Evolutionary conservation across 345 rosid genomes (phyloP), one percentile per base, ranked within the genome.

Genomic region (Euphorbia lathyris): DNA sequence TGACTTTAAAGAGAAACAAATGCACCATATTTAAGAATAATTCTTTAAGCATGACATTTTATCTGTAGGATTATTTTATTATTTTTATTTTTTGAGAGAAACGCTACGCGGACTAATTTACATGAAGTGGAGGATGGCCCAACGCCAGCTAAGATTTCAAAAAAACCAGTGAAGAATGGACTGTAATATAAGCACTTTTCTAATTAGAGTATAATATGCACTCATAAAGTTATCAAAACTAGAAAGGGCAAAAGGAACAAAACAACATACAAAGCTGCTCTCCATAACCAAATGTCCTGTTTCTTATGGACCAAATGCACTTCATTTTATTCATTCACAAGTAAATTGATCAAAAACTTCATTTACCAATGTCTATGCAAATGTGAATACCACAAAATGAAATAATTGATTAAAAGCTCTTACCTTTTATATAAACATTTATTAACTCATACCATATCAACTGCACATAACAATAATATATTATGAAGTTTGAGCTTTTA

Each of bases 401-500:
- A 55, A 17, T 9, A 47, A 25, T 58, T 26, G 45, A 47, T 53
- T 30, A 9, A 58, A 73, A 68, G 51, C 57, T 64, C 71, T 51
- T 9, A 20, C 69, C 25, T 53, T 36, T 57, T 12, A 51, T 73
- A 74, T 65, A 64, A 55, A 71, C 62, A 68, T 66, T 74, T 68
- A 72, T 67, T 42, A 76, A 77, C 71, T 76, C 70, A 77, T 47
- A n/a, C n/a, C n/a, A 78, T 76, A 69, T 77, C 70, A 72, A 76
- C 81, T 72, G 76, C 82, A 83, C 79, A 77, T 65, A 69, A 70
- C 80, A 72, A 45, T 72, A 58, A 76, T 69, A 68, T 59, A 43
- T 40, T 2, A 45, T 59, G 64, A 59, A 72, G 77, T 75, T 66
- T 58, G 59, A 78, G 75, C 79, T 81, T 82, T 81, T 86, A 84